These are phyloP conservation scores for Amylocarpus encephaloides DNA, from an alignment of 2,329 filamentous ascomycete genomes.

Conservation along the genomic window DNA sequence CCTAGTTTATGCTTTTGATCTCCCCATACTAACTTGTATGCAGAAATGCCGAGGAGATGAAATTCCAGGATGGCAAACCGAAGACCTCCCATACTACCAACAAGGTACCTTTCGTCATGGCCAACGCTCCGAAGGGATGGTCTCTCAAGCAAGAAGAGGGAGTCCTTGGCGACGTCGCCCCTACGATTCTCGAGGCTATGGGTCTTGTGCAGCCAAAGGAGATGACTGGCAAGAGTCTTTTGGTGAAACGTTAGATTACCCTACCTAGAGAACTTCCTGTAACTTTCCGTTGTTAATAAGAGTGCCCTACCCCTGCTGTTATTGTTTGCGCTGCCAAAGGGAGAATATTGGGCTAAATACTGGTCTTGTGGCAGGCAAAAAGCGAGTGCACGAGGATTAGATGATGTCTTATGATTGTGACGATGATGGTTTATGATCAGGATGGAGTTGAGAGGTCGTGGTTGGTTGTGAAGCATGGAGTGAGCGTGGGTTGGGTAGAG, in stretches of 20 bases:
- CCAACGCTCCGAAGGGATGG: conserved; percentile 88
- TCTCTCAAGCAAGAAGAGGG: conserved; percentile 69
- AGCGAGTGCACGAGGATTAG: conserved; percentile 27
- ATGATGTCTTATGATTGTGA: not conserved
- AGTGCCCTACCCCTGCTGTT: conserved; percentile 1
- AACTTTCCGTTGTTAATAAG: conserved; percentile 7
- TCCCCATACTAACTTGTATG: conserved; percentile 21
- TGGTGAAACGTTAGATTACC: conserved; percentile 56
- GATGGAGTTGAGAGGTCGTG: conserved; percentile 3
- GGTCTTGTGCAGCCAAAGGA: conserved; percentile 82
- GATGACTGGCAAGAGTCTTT: conserved; percentile 82
- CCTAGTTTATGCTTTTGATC: not conserved
- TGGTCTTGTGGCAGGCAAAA: conserved; percentile 23
- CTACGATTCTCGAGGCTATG: conserved; percentile 88
- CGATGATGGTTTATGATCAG: not conserved
- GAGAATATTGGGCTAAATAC: conserved; percentile 16
- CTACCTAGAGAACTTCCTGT: conserved; percentile 6
- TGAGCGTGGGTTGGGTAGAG: not conserved
- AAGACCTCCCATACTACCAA: conserved; percentile 98
- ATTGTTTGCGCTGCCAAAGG: conserved; percentile 1
- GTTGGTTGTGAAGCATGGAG: not conserved
- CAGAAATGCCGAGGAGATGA: conserved; percentile 94
- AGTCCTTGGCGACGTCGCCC: conserved; percentile 94
- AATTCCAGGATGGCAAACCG: conserved; percentile 88
- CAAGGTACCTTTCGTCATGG: conserved; percentile 97